Base-by-base conservation (phyloP, 2,329 filamentous ascomycete genomes). In the Fusarium foetens region DNA sequence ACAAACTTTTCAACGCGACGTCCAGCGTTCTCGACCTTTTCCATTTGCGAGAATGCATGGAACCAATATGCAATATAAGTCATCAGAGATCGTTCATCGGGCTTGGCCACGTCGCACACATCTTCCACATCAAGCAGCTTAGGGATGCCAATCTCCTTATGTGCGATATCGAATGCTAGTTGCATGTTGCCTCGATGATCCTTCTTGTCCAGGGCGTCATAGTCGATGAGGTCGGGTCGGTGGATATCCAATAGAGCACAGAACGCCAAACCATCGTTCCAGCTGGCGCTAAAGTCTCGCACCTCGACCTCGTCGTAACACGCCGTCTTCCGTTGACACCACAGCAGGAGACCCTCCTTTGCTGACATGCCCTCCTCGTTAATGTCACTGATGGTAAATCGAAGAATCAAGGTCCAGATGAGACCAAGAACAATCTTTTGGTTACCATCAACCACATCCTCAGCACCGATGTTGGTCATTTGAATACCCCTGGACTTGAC, bases 31-130 rank as follows among this genome's bases (percentile, higher is more conserved):
- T 99, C 96, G 13, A 99, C 96, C 80, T 95, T 93, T 84, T 99
- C 96, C 91, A 99, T 97, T 79, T 98, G 95, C 35, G 95, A 98
- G 81, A 99, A 99, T 76, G 96, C 96, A 80, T 99, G 96, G 88
- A 99, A 99, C 96, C 96, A 99, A 86, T 99, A 99, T 72, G 96
- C 96, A 77, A 99, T 99, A 82, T 99, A 99, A 2, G 96, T 99
- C 96, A 99, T 99, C 80, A 99, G 87, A 81, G 93, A 97, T 76
- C 94, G 92, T 83, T 99, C 96, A 80, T 99, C 96, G 29, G 96
- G 96, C 84, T 96, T 97, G 29, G 94, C 89, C 33, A 99, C 95
- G 80, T 99, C 96, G 81, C 94, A 97, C 25, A 99, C 96, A 84
- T 99, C 96, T 83, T 99, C 96, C 19, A 98, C 96, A 81, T 99